phyloP scores from a whole-genome alignment of 805 yeast species.

The Yarrowia osloensis region DNA sequence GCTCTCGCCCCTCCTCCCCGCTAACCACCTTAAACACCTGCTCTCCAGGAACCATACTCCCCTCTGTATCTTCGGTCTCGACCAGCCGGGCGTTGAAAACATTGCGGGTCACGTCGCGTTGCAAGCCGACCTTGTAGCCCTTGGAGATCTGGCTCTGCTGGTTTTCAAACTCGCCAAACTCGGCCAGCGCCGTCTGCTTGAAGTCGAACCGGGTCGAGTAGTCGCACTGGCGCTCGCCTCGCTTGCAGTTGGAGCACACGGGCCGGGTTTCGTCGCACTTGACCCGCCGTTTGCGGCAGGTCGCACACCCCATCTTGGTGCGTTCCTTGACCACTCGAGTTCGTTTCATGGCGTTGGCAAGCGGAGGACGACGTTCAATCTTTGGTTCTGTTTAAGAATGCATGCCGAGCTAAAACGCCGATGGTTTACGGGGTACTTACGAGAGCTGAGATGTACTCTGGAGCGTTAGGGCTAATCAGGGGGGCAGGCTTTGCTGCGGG shows the following conservation, averaged over 20 bases:
- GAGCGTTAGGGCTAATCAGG: neutral
- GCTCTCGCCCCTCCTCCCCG: neutral
- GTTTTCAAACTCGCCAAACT: slow-evolving; percentile 30
- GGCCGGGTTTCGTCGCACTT: slow-evolving; percentile 92
- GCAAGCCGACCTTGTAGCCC: slow-evolving; percentile 27
- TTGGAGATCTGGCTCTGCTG: slow-evolving; percentile 24
- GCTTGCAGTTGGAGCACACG: slow-evolving; percentile 68
- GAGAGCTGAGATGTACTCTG: neutral
- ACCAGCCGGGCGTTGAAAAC: slow-evolving; percentile 20
- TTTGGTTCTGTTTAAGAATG: slow-evolving; percentile 14
- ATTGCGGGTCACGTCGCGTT: slow-evolving; percentile 9
- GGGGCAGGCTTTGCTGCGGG: no score
- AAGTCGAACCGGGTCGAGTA: slow-evolving; percentile 31
- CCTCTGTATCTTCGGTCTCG: slow-evolving; percentile 8
- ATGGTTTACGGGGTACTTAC: slow-evolving; percentile 16
- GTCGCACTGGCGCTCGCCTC: slow-evolving; percentile 30
- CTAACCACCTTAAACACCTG: slow-evolving; percentile 18
- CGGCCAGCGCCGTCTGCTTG: slow-evolving; percentile 28
- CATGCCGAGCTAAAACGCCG: slow-evolving; percentile 27
- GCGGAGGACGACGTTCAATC: slow-evolving; percentile 8
- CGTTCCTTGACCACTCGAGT: slow-evolving; percentile 31
- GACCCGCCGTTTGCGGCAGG: slow-evolving; percentile 86
- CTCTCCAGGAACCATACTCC: slow-evolving; percentile 18
- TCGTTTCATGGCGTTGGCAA: slow-evolving; percentile 18
- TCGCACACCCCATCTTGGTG: slow-evolving; percentile 66